Base-by-base conservation (phyloP, 2,329 filamentous ascomycete species). In the Pochonia chlamydosporia region DNA sequence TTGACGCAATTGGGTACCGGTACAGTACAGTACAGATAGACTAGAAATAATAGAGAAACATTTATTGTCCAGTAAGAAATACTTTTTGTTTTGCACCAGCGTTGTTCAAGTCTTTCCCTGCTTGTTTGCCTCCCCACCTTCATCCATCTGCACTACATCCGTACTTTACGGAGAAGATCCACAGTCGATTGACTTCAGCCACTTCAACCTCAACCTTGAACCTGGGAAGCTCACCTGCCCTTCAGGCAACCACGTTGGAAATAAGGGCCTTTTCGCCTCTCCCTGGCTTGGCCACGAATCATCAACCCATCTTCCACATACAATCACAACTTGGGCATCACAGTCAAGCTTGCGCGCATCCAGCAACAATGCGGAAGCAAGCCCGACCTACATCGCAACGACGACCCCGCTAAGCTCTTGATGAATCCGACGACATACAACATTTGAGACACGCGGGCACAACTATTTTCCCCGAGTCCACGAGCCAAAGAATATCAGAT, bases 361-460 rank as follows among this genome's bases (percentile, higher is more conserved):
- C 20, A 20, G 37, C 39, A 24, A 46, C 24, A 20, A 47, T 47
- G 44, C 44, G 21, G 39, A 20, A 30, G 26, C 44, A 23, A 14
- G 10, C 30, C n/a, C 39, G 5, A 3, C 26, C 10, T 3, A 3
- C 21, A 35, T n/a, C 43, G 13, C 4, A 20, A 31, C n/a, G 20
- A 26, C 24, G 20, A 23, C 37, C 39, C 23, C 11, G 23, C 28
- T 42, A 14, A 35, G 10, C 35, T 16, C 16, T 11, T 23, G 8
- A 11, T 7, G 5, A 43, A 39, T 16, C 35, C 23, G 35, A 39
- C 18, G 20, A 21, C 18, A 13, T 16, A 39, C 18, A 11, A 21
- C 18, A 13, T 16, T 21, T 23, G 35, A 23, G 13, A 39, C 21
- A 33, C 14, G n/a, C 30, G 14, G 14, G 30, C 30, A 33, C 30